phyloP scores from a whole-genome alignment of 352 stramenopile species.

The Peronospora belbahrii region DNA sequence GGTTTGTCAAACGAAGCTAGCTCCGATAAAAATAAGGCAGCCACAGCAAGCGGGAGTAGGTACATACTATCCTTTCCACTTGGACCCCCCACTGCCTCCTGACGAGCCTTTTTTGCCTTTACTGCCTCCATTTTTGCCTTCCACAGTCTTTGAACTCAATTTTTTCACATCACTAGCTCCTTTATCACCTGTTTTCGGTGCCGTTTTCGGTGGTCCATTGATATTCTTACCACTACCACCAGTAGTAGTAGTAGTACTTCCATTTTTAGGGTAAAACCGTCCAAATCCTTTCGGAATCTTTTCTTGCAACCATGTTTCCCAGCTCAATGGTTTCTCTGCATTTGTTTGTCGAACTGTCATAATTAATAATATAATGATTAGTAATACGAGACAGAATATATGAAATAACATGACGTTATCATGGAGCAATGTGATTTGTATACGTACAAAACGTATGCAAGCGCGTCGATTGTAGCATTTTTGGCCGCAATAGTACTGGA shows the following conservation, averaged over 20 bases:
- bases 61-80: conserved; percentile 60
- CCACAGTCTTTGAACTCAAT: conserved; percentile 50
- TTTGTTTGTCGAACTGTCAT: conserved; percentile 36
- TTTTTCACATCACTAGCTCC: conserved; percentile 54
- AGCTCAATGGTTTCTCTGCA: conserved; percentile 47
- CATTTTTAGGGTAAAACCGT: conserved; percentile 82
- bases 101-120: conserved; percentile 29
- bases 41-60: conserved; percentile 61
- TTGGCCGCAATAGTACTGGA: conserved; percentile 29
- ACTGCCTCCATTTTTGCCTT: conserved; percentile 30
- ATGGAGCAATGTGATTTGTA: too few species aligned
- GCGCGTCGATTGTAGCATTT: conserved; percentile 47
- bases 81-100: conserved; percentile 22
- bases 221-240: conserved; percentile 29
- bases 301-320: conserved; percentile 70
- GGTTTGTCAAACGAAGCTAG: conserved; percentile 66
- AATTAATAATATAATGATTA: too few species aligned
- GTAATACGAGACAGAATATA: too few species aligned
- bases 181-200: conserved; percentile 39
- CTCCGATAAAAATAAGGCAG: conserved; percentile 67
- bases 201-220: conserved; percentile 40
- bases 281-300: conserved; percentile 70
- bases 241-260: too few species aligned
- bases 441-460: conserved; percentile 49
- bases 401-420: too few species aligned